Evolutionary conservation across 306 rosid species (phyloP).

Genomic region (Inga laurina): DNA sequence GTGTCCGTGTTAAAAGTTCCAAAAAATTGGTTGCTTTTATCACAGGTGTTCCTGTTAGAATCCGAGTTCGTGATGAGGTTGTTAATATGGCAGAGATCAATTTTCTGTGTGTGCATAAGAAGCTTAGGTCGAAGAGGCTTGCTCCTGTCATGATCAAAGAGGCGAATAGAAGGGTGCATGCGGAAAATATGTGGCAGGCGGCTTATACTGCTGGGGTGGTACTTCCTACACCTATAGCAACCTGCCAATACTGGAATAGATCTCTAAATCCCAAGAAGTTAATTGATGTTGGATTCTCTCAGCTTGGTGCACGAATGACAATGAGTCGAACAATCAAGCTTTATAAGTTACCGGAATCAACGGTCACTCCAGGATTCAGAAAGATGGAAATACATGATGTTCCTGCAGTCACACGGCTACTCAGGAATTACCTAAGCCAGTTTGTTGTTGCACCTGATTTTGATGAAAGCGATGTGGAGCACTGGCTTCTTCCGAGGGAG

Average conservation of each 20-base stretch:
- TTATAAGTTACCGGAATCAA: slow-evolving; percentile 68
- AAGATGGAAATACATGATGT: slow-evolving; percentile 71
- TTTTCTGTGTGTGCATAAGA: slow-evolving; percentile 77
- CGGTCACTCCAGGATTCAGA: slow-evolving; percentile 66
- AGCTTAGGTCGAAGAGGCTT: slow-evolving; percentile 76
- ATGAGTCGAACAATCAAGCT: slow-evolving; percentile 79
- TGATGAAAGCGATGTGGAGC: slow-evolving; percentile 71
- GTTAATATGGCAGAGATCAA: slow-evolving; percentile 78
- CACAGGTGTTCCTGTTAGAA: slow-evolving; percentile 72
- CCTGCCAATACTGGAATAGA: slow-evolving; percentile 82
- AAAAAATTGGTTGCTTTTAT: slow-evolving; percentile 80
- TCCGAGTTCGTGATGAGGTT: slow-evolving; percentile 53
- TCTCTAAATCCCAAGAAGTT: slow-evolving; percentile 79
- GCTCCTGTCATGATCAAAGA: slow-evolving; percentile 88
- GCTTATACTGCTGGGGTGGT: slow-evolving; percentile 81
- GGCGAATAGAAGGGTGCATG: slow-evolving; percentile 75
- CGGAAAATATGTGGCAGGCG: slow-evolving; percentile 81
- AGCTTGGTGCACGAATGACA: slow-evolving; percentile 84
- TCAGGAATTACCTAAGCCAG: slow-evolving; percentile 61
- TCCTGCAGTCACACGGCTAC: slow-evolving; percentile 68
- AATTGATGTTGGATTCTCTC: slow-evolving; percentile 83
- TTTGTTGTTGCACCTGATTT: slow-evolving; percentile 68
- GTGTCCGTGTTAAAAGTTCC: slow-evolving; percentile 68
- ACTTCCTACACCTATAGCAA: slow-evolving; percentile 75
- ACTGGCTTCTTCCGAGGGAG: slow-evolving; percentile 69